Conservation (phyloP, 2,329 filamentous ascomycete genomes). For the Trichocomaceae sp. region DNA sequence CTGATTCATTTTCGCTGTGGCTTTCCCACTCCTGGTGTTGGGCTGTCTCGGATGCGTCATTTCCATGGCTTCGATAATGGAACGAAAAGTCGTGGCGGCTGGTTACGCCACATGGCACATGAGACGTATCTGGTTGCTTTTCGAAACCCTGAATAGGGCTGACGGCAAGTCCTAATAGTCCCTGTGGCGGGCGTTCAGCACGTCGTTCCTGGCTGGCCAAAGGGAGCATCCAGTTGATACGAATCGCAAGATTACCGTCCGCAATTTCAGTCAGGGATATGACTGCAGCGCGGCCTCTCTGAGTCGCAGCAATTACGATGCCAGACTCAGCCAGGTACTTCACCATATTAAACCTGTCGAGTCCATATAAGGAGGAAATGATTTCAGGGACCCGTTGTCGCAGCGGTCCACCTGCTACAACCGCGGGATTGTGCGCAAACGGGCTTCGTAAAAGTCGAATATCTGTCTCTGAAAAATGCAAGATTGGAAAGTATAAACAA, state of each 20-base stretch:
- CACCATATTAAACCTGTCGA: slow-evolving; percentile 52
- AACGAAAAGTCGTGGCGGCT: slow-evolving; percentile 17
- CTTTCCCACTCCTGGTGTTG: slow-evolving; percentile 4
- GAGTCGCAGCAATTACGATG: slow-evolving; percentile 51
- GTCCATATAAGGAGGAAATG: slow-evolving; percentile 11
- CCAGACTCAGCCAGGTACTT: slow-evolving; percentile 54
- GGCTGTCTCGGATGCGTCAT: neutral
- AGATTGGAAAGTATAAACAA: slow-evolving; percentile 28
- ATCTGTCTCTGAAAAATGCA: slow-evolving; percentile 37
- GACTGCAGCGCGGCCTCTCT: slow-evolving; percentile 51
- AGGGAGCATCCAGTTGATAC: slow-evolving; percentile 53
- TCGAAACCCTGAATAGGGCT: slow-evolving; percentile 51
- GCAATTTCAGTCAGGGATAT: slow-evolving; percentile 44
- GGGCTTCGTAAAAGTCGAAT: slow-evolving; percentile 33
- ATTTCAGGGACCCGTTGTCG: slow-evolving; percentile 5
- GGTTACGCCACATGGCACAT: slow-evolving; percentile 23
- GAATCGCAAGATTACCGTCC: slow-evolving; percentile 40
- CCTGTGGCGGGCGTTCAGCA: slow-evolving; percentile 37
- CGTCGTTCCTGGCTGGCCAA: slow-evolving; percentile 43
- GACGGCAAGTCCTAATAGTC: slow-evolving; percentile 51
- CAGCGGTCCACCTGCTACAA: slow-evolving; percentile 18
- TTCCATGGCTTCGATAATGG: slow-evolving; percentile 17
- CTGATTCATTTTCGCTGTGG: neutral
- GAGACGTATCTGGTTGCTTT: slow-evolving; percentile 28
- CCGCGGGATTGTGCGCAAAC: slow-evolving; percentile 23